Conservation (phyloP, 2,329 filamentous ascomycete genomes). For the Arthroderma sp. region DNA sequence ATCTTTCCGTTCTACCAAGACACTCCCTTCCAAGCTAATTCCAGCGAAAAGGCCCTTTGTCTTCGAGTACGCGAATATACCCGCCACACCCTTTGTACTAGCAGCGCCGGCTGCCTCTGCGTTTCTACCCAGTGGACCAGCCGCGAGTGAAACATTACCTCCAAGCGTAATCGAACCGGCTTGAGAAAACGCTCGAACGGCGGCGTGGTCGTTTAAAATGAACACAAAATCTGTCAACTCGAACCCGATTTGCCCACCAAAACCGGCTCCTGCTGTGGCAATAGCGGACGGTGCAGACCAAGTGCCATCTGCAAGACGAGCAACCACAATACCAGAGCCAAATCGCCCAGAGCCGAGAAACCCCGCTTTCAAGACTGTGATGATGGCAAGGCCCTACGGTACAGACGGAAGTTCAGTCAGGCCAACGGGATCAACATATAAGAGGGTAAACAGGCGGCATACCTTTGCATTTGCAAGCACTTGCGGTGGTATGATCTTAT, state of each 20-base stretch:
- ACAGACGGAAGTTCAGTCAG: background rate
- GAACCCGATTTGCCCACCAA: constrained; percentile 39
- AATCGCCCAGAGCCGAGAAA: constrained; percentile 39
- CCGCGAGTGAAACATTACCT: constrained; percentile 91
- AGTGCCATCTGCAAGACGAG: constrained; percentile 34
- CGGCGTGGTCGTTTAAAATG: constrained; percentile 81
- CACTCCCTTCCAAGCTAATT: constrained; percentile 84
- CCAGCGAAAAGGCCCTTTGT: constrained; percentile 95
- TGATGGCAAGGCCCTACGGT: constrained; percentile 34
- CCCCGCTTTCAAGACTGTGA: constrained; percentile 38
- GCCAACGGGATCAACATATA: background rate
- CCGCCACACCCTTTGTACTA: constrained; percentile 75
- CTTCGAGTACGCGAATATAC: constrained; percentile 93
- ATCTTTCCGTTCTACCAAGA: constrained; percentile 86
- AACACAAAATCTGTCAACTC: constrained; percentile 66
- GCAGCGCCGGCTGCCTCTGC: constrained; percentile 92
- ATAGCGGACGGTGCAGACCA: constrained; percentile 40
- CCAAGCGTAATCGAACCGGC: constrained; percentile 82
- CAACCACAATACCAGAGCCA: constrained; percentile 37
- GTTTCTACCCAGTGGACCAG: constrained; percentile 84
- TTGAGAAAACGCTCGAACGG: constrained; percentile 89
- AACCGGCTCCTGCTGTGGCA: constrained; percentile 35
- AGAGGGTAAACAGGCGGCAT: constrained; percentile 10
- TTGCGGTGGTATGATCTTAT: constrained; percentile 89
- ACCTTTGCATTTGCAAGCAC: constrained; percentile 88